Evolutionary conservation across 129 eudicot species (phyloP), one percentile per base, ranked within the genome.

Genomic region (Saussurea involucrata): DNA sequence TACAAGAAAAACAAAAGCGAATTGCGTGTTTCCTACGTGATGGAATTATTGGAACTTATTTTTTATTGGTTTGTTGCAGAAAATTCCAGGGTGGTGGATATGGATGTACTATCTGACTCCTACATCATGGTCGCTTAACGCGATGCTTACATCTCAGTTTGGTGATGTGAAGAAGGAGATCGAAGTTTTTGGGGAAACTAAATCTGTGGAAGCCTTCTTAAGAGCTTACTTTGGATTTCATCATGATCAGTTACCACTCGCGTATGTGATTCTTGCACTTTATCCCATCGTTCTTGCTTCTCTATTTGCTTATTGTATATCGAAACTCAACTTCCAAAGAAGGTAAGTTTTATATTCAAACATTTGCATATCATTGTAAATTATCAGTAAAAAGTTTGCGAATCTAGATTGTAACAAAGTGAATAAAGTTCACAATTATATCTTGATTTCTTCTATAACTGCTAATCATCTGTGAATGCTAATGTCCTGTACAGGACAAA

Each of bases 71-170:
- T 55, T 36, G n/a, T 67, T 71, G 78, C 89, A 85, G 92, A 76
- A 79, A 67, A 85, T 88, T 69, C 92, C 92, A 2, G 83, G 76
- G 49, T 88, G 89, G 89, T 88, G 92, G 92, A 34, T 85, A 4
- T 88, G 92, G 92, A 24, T 82, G 20, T 88, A 85, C 49, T 85
- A 82, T 55, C 2, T 85, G 4, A 25, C 65, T 18, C 92, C 92
- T 0, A 82, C 89, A 1, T 85, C 89, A 0, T 88, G 92, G 92
- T 71, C 87, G 1, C 65, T 88, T 5, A 79, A 88, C 44, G 92
- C 79, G n/a, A 4, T 88, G 82, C 77, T 88, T 8, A 71, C 79
- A 5, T 88, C 92, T 22, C 92, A 88, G 64, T 89, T 68, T 71
- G 88, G 93, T 34, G 93, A 89, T 36, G 27, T 86, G 24, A 69